Evolutionary conservation across 2,329 filamentous ascomycete species (phyloP), one percentile per base, ranked within the genome.

Genomic region (Cladosporium sp.): DNA sequence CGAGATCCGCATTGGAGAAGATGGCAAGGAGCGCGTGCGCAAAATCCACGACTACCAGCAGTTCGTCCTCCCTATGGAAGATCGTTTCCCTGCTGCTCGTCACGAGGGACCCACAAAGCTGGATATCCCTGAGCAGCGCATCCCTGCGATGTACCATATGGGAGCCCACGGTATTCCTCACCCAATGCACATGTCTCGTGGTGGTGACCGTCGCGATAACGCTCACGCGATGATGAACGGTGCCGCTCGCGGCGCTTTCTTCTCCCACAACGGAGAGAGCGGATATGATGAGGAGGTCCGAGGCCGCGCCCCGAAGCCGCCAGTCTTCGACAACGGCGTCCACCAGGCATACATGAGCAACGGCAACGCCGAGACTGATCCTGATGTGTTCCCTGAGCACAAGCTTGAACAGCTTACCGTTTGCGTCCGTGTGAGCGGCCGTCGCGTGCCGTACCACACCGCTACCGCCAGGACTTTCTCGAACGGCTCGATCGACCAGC

Each of bases 11-110:
- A 79, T 88, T 38, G 90, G 91, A 49, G 86, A 91, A 32, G 92
- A 97, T 76, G 89, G 90, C 36, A 82, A 89, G 59, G 92, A 97
- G 76, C 87, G 92, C 52, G 78, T 98, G 55, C 90, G 95, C 61
- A 87, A 88, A 67, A 86, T 86, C 30, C 85, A 92, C 24, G 88
- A 87, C 30, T 97, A 93, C 92, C 84, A 90, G 71, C 87, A 89
- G 70, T 98, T 92, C 83, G 86, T 97, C 24, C 80, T 96, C 66
- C 85, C 87, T 1, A 83, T 88, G 74, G 85, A 88, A 14, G 86
- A 92, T 68, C 89, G 94, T 68, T 88, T 93, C 71, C 83, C 88
- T 51, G 84, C 87, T 24, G 92, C 91, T 47, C 91, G 90, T 75
- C 91, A 90, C 72, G 86, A 90, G 21, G 93, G 93, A 10, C 86